Base-by-base conservation (phyloP, 2,329 filamentous ascomycete species). In the Hypomyces rosellus region DNA sequence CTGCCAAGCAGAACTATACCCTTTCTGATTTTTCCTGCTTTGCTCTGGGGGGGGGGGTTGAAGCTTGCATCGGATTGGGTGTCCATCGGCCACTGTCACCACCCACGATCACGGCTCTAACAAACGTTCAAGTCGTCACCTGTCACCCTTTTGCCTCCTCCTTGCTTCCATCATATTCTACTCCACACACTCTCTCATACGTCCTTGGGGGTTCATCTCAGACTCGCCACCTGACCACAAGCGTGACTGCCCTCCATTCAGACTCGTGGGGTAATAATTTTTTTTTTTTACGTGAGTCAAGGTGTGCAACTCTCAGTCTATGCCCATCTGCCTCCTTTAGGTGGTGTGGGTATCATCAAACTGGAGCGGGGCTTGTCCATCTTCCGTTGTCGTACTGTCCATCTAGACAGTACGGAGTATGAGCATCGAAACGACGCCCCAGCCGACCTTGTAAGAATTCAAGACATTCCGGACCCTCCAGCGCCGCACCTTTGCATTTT, bases 21-120 rank as follows among this genome's bases (percentile, higher is more conserved):
- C 7, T 33, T 52, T 49, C 46, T 37, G 50, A 45, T 34, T 38
- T 50, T 34, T 43, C 50, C 42, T 52, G 50, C 50, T 46, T 52
- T 52, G 50, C 50, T 46, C 48, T 45, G 22, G 41, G 50, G 25
- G 45, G 36, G 20, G 25, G 45, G 36, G 20, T 45, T 49, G 46
- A 30, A 44, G 41, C 30, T 45, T 34, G 46, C 45, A 40, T 40
- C 18, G 46, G 50, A 47, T 51, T 49, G 46, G 50, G 40, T 18
- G 45, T 16, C 46, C 14, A 48, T 39, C 37, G 22, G 41, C 47
- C 38, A 18, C 33, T 38, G 47, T 37, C 41, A 52, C 43, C 50
- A 49, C 12, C 36, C 42, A 38, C 37, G 13, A 44, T 42, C 34
- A 18, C n/a, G 15, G 30, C 33, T 40, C 25, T 30, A 30, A 8